These are phyloP conservation scores for Alternaria gansuensis DNA, from an alignment of 2,329 filamentous ascomycete genomes.

Conservation along the genomic window DNA sequence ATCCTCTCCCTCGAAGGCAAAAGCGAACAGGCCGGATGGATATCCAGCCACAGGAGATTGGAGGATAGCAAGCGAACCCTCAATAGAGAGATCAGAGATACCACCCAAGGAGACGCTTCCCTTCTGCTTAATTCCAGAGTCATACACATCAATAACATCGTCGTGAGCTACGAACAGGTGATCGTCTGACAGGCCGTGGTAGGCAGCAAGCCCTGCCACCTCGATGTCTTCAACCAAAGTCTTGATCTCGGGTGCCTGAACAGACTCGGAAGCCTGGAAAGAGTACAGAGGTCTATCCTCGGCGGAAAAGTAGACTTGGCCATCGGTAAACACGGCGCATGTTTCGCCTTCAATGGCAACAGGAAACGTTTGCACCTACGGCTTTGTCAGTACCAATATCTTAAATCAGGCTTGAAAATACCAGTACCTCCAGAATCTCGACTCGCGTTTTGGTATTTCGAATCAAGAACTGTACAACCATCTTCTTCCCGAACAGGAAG, in stretches of 20 bases:
- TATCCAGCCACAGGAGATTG: constrained; percentile 27
- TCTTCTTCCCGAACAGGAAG: constrained; percentile 45
- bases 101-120: constrained; percentile 34
- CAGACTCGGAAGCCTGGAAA: constrained; percentile 41
- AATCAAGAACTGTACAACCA: constrained; percentile 41
- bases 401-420: no score
- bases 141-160: constrained; percentile 37
- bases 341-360: constrained; percentile 42
- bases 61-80: constrained; percentile 40
- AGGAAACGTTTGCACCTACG: constrained; percentile 41
- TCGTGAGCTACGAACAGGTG: constrained; percentile 41
- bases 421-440: constrained; percentile 37
- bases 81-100: constrained; percentile 36
- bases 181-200: constrained; percentile 29
- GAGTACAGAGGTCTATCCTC: constrained; percentile 42
- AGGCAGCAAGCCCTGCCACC: constrained; percentile 35
- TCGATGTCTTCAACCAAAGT: constrained; percentile 30
- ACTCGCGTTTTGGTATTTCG: constrained; percentile 20
- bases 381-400: constrained; percentile 6
- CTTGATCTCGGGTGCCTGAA: constrained; percentile 27
- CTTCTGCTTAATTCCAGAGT: constrained; percentile 25
- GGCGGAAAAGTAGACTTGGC: constrained; percentile 40
- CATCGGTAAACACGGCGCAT: constrained; percentile 33
- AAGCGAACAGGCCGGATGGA: constrained; percentile 33
- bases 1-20: constrained; percentile 43